These are phyloP conservation scores for Babesia caballi DNA, from an alignment of 169 alveolate species.

Conservation along the genomic window DNA sequence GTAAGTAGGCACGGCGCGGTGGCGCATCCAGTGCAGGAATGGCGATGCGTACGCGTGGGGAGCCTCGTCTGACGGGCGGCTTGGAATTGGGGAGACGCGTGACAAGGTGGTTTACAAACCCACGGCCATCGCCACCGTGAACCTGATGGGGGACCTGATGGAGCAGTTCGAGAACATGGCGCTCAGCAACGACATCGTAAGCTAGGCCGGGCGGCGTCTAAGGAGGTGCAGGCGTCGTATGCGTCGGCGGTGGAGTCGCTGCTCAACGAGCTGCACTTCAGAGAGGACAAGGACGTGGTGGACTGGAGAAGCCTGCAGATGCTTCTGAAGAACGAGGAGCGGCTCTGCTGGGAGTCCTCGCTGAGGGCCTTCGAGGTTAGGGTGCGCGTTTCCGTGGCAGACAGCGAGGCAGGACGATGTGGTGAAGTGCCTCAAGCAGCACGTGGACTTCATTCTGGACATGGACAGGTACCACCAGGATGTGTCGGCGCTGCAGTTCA, in stretches of 20 bases:
- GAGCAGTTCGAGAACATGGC: slow-evolving; percentile 5
- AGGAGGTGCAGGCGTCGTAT: slow-evolving; percentile 4
- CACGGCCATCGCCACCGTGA: slow-evolving; percentile 45
- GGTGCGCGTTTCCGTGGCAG: neutral
- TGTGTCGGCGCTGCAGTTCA: slow-evolving; percentile 53
- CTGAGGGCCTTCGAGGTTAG: slow-evolving; percentile 56
- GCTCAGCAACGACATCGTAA: slow-evolving; percentile 6
- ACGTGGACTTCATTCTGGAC: slow-evolving; percentile 61
- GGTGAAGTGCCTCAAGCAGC: slow-evolving; percentile 60
- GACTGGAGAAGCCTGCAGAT: slow-evolving; percentile 70
- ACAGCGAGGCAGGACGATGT: slow-evolving; percentile 50
- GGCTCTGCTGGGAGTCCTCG: slow-evolving; percentile 57
- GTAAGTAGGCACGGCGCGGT: slow-evolving; percentile 10
- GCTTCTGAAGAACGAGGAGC: slow-evolving; percentile 68
- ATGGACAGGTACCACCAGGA: slow-evolving; percentile 42
- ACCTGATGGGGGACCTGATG: slow-evolving; percentile 44
- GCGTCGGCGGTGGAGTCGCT: slow-evolving; percentile 14
- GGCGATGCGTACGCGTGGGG: slow-evolving; percentile 76
- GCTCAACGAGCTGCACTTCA: slow-evolving; percentile 47
- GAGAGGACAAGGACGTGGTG: slow-evolving; percentile 39
- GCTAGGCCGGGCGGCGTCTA: neutral
- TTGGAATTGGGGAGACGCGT: slow-evolving; percentile 67
- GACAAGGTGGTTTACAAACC: slow-evolving; percentile 61
- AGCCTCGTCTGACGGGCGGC: slow-evolving; percentile 54
- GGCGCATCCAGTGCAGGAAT: slow-evolving; percentile 16